Percentiles rank a stretch among this genome's conserved stretches.
Conservation (phyloP, 441 rosid species). For the Syzygium syzygioides region DNA sequence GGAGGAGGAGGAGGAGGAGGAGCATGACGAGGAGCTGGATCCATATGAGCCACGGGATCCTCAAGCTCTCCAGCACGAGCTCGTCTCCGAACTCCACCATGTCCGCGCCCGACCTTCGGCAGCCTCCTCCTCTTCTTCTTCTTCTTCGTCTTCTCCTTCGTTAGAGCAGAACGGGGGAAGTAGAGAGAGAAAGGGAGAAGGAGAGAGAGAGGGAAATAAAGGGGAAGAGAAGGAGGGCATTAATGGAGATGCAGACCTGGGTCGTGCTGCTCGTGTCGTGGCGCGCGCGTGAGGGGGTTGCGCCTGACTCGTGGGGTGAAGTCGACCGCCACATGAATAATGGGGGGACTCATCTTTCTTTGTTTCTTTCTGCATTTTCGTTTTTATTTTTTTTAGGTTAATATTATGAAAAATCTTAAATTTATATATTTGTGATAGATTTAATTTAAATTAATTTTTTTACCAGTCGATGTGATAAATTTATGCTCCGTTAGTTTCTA, state of each 20-base stretch:
- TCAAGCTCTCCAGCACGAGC: conserved; percentile 21
- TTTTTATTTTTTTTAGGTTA: neutral
- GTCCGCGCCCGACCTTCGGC: neutral
- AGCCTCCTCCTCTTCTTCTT: neutral
- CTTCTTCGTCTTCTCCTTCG: neutral
- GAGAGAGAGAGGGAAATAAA: neutral
- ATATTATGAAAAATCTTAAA: no score
- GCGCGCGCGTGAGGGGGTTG: neutral
- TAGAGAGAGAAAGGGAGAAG: neutral
- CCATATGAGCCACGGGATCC: conserved; percentile 37
- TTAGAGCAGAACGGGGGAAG: neutral
- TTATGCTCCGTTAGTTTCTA: no score
- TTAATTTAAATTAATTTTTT: no score
- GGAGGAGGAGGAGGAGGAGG: conserved; percentile 3
- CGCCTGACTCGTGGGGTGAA: neutral
- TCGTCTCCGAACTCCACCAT: conserved; percentile 43
- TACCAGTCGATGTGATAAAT: fast-evolving
- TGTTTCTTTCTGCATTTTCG: neutral
- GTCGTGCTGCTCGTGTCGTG: no score
- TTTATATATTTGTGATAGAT: no score
- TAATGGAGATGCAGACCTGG: neutral
- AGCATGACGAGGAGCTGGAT: conserved; percentile 6
- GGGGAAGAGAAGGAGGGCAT: neutral
- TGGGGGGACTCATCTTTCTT: neutral
- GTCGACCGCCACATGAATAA: neutral